Evolutionary conservation across 805 yeast genomes (phyloP).

Genomic region (Hanseniaspora osmophila): DNA sequence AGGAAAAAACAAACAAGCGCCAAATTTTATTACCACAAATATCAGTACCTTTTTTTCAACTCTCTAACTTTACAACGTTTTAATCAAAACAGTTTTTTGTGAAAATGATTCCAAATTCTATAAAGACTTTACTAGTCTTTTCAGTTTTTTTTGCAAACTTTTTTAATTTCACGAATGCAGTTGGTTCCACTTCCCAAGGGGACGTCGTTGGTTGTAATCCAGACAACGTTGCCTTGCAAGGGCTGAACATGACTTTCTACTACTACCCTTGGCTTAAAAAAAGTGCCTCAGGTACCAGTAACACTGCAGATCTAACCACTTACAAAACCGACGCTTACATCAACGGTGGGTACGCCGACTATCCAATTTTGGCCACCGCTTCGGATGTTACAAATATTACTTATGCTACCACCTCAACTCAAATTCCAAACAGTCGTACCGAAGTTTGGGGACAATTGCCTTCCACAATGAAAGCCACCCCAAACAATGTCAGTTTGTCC

Average conservation of each 20-base stretch:
- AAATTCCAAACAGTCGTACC: background rate
- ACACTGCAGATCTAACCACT: background rate
- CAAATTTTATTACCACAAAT: too few relatives aligned
- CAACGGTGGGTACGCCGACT: constrained; percentile 1
- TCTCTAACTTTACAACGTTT: too few relatives aligned
- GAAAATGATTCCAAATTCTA: too few relatives aligned
- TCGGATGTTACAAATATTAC: background rate
- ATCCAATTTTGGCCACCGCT: background rate
- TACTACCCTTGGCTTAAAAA: background rate
- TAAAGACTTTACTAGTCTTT: background rate
- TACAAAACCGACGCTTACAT: background rate
- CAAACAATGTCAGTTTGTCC: background rate
- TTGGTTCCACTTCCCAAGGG: background rate
- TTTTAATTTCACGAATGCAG: background rate
- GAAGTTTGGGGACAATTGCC: background rate
- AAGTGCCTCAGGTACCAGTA: background rate
- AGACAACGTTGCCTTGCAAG: background rate
- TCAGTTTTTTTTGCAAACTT: background rate
- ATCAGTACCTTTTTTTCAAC: too few relatives aligned
- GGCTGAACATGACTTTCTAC: background rate
- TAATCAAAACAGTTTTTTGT: too few relatives aligned
- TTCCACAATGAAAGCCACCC: background rate
- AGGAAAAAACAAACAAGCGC: too few relatives aligned
- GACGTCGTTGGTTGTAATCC: background rate
- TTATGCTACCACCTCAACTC: background rate